These are phyloP conservation scores for Pythium phragmiticola DNA, from an alignment of 352 stramenopile genomes.

Conservation along the genomic window DNA sequence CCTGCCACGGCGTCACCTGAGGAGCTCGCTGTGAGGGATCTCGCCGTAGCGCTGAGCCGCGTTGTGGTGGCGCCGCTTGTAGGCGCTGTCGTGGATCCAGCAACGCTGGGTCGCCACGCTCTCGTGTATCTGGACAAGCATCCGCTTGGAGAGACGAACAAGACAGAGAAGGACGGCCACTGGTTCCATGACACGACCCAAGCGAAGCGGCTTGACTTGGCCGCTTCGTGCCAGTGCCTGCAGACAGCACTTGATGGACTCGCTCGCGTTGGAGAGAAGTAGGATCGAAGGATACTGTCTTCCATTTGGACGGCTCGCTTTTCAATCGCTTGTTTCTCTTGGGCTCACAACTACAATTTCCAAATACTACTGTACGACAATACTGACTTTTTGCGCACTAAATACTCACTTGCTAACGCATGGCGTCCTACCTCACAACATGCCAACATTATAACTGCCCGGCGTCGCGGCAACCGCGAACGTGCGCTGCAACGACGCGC, in stretches of 20 bases:
- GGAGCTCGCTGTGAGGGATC: not conserved
- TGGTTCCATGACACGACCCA: slow-evolving; percentile 16
- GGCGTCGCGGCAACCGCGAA: slow-evolving; percentile 17
- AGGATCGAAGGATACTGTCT: not conserved
- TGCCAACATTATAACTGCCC: not conserved
- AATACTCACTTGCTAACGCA: slow-evolving; percentile 7
- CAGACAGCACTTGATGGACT: slow-evolving; percentile 5
- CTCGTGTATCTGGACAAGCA: slow-evolving; percentile 10
- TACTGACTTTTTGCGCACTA: not conserved
- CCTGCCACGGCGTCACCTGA: not conserved
- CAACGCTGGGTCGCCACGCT: not conserved
- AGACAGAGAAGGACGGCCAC: not conserved
- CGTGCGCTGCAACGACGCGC: slow-evolving; percentile 6
- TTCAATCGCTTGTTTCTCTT: not conserved
- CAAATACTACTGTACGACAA: not conserved
- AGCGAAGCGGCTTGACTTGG: not conserved
- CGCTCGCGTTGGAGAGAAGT: not conserved
- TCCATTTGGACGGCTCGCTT: not conserved
- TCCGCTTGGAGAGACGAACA: not conserved
- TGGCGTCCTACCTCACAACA: slow-evolving; percentile 8
- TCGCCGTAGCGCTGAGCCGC: slow-evolving; percentile 3
- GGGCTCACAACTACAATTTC: not conserved
- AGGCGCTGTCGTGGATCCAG: slow-evolving; percentile 3
- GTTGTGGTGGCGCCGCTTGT: slow-evolving; percentile 16
- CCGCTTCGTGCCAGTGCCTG: not conserved